A percentile compares a stretch with the other conserved stretches of the same genome.
Evolutionary conservation across 2,329 filamentous ascomycete genomes (phyloP).

Genomic region (Alternaria postmessia): DNA sequence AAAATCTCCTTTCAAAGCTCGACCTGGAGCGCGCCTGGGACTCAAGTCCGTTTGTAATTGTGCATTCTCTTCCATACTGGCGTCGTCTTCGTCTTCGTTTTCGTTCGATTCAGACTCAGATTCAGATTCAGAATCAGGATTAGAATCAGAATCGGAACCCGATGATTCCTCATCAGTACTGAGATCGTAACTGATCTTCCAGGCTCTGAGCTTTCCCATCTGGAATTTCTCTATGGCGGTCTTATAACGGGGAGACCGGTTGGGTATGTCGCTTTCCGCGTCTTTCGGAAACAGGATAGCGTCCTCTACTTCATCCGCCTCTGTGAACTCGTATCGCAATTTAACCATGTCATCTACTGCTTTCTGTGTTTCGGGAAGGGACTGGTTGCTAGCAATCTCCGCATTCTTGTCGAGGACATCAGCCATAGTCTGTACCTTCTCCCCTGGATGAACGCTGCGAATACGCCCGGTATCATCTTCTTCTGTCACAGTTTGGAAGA

Average conservation of each 20-base stretch:
- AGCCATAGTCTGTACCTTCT: conserved; percentile 45
- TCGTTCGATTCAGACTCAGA: neutral
- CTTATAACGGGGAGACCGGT: conserved; percentile 26
- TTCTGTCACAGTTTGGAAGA: conserved; percentile 49
- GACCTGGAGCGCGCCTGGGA: conserved; percentile 4
- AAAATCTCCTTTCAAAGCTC: neutral
- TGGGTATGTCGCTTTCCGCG: conserved; percentile 20
- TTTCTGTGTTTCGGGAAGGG: conserved; percentile 16
- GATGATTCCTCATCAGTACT: conserved; percentile 29
- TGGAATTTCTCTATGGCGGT: conserved; percentile 38
- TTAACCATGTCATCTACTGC: conserved; percentile 27
- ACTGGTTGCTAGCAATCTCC: conserved; percentile 14
- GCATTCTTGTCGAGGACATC: conserved; percentile 39
- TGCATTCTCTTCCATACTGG: conserved; percentile 4
- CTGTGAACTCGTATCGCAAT: conserved; percentile 42
- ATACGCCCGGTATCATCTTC: conserved; percentile 46
- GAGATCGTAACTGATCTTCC: conserved; percentile 28
- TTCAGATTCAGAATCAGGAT: neutral
- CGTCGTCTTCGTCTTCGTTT: conserved; percentile 7
- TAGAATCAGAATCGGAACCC: conserved; percentile 13
- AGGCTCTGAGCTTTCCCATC: conserved; percentile 1
- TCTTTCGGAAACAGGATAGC: conserved; percentile 52
- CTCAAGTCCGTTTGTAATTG: conserved; percentile 4
- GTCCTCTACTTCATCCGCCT: conserved; percentile 54
- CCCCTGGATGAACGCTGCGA: conserved; percentile 50